phyloP scores from a whole-genome alignment of 169 alveolate species.

The Plasmodium coatneyi region DNA sequence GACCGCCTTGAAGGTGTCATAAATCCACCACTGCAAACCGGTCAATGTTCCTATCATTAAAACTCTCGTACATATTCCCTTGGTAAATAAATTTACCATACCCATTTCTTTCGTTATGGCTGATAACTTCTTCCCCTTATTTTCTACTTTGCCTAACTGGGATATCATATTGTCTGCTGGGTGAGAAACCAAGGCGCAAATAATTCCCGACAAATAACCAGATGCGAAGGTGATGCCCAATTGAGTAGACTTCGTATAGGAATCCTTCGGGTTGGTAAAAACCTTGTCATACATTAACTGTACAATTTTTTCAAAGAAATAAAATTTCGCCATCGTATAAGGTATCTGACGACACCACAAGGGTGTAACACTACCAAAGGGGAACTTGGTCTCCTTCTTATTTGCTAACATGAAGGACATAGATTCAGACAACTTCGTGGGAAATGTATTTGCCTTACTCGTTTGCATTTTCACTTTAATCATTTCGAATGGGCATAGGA shows the following conservation, averaged over 20 bases:
- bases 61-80: constrained; percentile 95
- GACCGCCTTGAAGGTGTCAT: constrained; percentile 94
- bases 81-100: constrained; percentile 83
- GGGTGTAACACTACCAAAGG: constrained; percentile 92
- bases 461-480: constrained; percentile 95
- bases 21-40: constrained; percentile 98
- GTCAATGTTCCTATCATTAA: constrained; percentile 98
- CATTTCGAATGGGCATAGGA: constrained; percentile 98
- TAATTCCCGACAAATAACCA: constrained; percentile 96
- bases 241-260: constrained; percentile 91
- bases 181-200: constrained; percentile 97
- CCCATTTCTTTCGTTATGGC: constrained; percentile 84
- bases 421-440: constrained; percentile 87
- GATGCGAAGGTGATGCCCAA: constrained; percentile 95
- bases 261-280: constrained; percentile 90
- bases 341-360: constrained; percentile 96
- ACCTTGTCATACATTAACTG: constrained; percentile 91
- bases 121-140: constrained; percentile 86
- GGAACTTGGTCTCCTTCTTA: constrained; percentile 89
- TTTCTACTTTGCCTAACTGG: constrained; percentile 90
- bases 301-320: constrained; percentile 95
- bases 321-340: constrained; percentile 99
- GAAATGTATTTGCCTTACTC: constrained; percentile 88
- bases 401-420: constrained; percentile 84
- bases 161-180: constrained; percentile 98